These are phyloP conservation scores for Pinus tabuliformis DNA, from an alignment of 75 land plant species.

Conservation along the genomic window DNA sequence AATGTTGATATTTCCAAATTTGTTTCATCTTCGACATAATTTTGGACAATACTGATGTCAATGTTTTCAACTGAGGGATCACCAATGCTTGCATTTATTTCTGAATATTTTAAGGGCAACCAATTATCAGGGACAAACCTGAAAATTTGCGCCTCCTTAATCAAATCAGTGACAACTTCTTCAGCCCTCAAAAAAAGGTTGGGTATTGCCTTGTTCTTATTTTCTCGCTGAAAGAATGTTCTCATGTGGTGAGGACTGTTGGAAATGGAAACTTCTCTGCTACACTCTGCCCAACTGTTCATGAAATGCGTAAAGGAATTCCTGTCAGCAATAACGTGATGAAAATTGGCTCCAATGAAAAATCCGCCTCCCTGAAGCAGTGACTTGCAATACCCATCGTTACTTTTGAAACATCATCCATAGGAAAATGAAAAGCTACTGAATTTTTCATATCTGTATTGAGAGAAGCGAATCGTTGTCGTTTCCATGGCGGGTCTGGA, in stretches of 20 bases:
- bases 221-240: conserved; percentile 13
- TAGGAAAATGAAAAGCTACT: no score
- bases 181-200: neutral
- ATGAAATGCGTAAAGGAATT: conserved; percentile 44
- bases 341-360: conserved; percentile 22
- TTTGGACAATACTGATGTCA: neutral
- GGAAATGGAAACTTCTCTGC: conserved; percentile 9
- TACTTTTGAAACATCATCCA: no score
- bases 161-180: neutral
- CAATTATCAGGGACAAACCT: neutral
- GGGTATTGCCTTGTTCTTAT: neutral
- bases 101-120: conserved; percentile 6
- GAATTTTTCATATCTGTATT: neutral
- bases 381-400: conserved; percentile 14
- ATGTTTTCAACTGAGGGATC: neutral
- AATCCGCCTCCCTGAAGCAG: conserved; percentile 40
- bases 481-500: neutral
- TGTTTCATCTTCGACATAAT: neutral
- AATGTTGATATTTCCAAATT: neutral
- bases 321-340: conserved; percentile 45
- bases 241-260: neutral
- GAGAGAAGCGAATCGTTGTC: neutral
- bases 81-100: neutral
- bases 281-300: conserved; percentile 47
- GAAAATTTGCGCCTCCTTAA: neutral